These are phyloP conservation scores for Erysimum pusillum DNA, from an alignment of 441 rosid genomes.

Conservation along the genomic window DNA sequence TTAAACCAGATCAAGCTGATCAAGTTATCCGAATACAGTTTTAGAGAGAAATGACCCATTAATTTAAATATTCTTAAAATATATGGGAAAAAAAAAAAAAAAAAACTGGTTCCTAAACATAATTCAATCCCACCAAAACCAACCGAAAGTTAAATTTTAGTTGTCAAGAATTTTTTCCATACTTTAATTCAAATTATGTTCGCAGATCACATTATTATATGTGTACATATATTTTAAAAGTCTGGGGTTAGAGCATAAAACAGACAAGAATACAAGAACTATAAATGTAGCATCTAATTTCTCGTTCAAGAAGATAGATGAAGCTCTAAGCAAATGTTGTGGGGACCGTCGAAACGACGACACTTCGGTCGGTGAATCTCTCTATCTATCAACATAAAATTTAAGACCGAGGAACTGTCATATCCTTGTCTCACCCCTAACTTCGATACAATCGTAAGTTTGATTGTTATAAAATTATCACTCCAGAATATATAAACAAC, in stretches of 20 bases:
- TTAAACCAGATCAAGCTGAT: slow-evolving; percentile 12
- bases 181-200: slow-evolving; percentile 8
- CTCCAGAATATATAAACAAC: too few relatives aligned
- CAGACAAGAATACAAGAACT: slow-evolving; percentile 44
- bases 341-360: slow-evolving; percentile 44
- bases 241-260: slow-evolving; percentile 12
- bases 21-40: not conserved
- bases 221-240: not conserved
- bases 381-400: slow-evolving; percentile 32
- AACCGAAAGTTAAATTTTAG: not conserved
- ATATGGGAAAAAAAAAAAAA: not conserved
- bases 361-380: slow-evolving; percentile 44
- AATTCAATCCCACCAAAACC: too few relatives aligned
- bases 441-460: slow-evolving; percentile 8
- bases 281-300: slow-evolving; percentile 36
- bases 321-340: slow-evolving; percentile 45
- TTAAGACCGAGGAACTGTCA: slow-evolving; percentile 34
- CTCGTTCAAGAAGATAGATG: slow-evolving; percentile 35
- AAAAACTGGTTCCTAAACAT: slow-evolving; percentile 13
- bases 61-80: not conserved
- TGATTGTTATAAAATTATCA: slow-evolving; percentile 2
- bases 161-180: not conserved
- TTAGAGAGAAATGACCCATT: not conserved
- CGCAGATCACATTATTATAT: not conserved
- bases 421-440: slow-evolving; percentile 38